A percentile compares a stretch with the other conserved stretches of the same genome.
phyloP scores from a whole-genome alignment of 2,329 filamentous ascomycete genomes.

The Coleophoma crateriformis region DNA sequence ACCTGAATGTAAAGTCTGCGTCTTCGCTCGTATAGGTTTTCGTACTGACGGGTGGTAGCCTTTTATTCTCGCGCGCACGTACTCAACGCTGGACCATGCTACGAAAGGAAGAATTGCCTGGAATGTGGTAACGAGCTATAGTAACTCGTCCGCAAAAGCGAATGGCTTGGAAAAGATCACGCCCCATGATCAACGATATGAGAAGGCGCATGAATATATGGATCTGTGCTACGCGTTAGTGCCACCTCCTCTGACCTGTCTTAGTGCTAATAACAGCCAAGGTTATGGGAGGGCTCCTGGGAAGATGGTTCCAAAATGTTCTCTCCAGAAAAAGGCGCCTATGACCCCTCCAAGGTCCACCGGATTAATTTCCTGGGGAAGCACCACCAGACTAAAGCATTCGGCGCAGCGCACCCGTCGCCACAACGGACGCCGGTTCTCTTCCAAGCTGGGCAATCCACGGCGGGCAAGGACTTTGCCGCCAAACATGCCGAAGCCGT shows the following conservation, averaged over 20 bases:
- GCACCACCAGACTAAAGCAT: constrained; percentile 55
- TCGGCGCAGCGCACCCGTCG: constrained; percentile 57
- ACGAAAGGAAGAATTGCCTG: constrained; percentile 53
- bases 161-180: constrained; percentile 51
- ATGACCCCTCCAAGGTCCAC: constrained; percentile 47
- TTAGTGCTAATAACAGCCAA: constrained; percentile 39
- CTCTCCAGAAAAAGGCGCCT: constrained; percentile 51
- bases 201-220: constrained; percentile 55
- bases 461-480: constrained; percentile 58
- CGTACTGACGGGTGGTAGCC: constrained; percentile 48
- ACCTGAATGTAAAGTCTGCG: constrained; percentile 22
- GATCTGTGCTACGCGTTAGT: not conserved
- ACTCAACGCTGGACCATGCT: constrained; percentile 61
- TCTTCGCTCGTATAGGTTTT: not conserved
- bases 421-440: constrained; percentile 64
- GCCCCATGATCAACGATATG: constrained; percentile 59
- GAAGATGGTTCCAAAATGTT: constrained; percentile 61
- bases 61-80: constrained; percentile 55
- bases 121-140: constrained; percentile 62
- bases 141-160: constrained; percentile 55
- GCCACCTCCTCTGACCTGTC: not conserved
- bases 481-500: constrained; percentile 62
- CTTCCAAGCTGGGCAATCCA: constrained; percentile 62
- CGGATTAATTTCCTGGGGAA: constrained; percentile 59
- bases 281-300: constrained; percentile 63